phyloP scores from a whole-genome alignment of 305 asterid species.

The Fraxinus velutina region DNA sequence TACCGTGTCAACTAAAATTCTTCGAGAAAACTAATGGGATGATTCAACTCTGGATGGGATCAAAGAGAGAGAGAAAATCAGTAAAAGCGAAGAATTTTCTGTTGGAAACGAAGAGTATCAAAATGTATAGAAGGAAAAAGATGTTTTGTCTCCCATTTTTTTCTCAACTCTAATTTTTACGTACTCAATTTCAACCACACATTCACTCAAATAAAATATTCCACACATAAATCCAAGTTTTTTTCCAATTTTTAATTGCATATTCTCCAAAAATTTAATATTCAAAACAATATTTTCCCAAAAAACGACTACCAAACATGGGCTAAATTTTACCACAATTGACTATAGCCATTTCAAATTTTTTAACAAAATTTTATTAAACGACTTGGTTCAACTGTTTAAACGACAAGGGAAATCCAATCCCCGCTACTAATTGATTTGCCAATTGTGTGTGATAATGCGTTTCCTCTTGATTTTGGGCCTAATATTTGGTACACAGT shows the following conservation, averaged over 20 bases:
- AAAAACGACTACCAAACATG: too few species aligned
- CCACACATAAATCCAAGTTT: too few species aligned
- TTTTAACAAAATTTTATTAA: too few species aligned
- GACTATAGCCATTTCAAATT: neutral
- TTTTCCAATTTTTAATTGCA: too few species aligned
- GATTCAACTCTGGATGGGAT: constrained; percentile 40
- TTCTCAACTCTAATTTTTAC: too few species aligned
- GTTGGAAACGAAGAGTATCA: constrained; percentile 27
- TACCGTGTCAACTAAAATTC: neutral
- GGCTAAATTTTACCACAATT: neutral
- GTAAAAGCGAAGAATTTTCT: constrained; percentile 19
- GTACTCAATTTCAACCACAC: too few species aligned
- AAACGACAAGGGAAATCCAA: too few species aligned
- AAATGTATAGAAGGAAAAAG: constrained; percentile 36
- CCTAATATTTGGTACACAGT: neutral
- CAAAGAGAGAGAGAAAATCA: constrained; percentile 35
- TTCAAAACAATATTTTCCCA: too few species aligned
- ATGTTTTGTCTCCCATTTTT: neutral
- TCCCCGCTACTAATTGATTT: neutral
- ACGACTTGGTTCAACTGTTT: neutral
- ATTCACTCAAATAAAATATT: too few species aligned
- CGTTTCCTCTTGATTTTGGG: neutral
- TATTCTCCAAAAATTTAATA: too few species aligned
- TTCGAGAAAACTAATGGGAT: constrained; percentile 30
- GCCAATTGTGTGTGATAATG: neutral